A percentile compares a stretch with the other conserved stretches of the same genome.
phyloP scores from a whole-genome alignment of 1,284 basidiomycete genomes.

The Malassezia arunalokei region DNA sequence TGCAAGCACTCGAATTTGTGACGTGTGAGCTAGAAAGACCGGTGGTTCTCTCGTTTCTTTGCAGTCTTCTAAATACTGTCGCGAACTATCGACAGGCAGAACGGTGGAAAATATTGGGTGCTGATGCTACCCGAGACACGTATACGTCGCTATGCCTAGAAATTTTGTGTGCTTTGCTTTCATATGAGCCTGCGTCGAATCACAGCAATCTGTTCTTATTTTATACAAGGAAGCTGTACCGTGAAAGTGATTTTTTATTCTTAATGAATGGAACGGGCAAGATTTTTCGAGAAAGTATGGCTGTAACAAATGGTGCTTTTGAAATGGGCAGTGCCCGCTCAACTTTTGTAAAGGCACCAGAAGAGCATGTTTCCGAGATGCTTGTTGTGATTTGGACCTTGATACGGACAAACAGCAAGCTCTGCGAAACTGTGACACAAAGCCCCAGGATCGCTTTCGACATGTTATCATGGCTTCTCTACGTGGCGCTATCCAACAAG shows the following conservation, averaged over 20 bases:
- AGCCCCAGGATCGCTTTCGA: slow-evolving; percentile 21
- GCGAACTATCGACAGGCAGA: slow-evolving; percentile 20
- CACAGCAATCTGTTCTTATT: slow-evolving; percentile 30
- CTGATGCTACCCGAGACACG: slow-evolving; percentile 20
- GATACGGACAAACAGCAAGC: slow-evolving; percentile 28
- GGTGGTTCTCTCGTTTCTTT: slow-evolving; percentile 34
- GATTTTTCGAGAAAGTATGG: slow-evolving; percentile 20
- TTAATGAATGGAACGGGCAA: slow-evolving; percentile 20
- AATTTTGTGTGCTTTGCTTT: slow-evolving; percentile 30
- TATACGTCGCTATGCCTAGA: slow-evolving; percentile 28
- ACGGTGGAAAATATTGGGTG: slow-evolving; percentile 11
- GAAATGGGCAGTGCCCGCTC: not conserved
- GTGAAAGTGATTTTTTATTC: slow-evolving; percentile 32
- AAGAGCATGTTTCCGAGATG: slow-evolving; percentile 29
- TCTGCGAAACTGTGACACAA: slow-evolving; percentile 27
- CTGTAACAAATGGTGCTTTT: slow-evolving; percentile 3
- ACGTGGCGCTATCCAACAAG: slow-evolving; percentile 26
- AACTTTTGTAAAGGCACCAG: slow-evolving; percentile 3
- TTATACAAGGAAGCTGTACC: slow-evolving; percentile 40
- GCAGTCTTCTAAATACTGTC: slow-evolving; percentile 38
- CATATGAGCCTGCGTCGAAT: slow-evolving; percentile 16
- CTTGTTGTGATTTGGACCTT: slow-evolving; percentile 33
- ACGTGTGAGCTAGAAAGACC: slow-evolving; percentile 24
- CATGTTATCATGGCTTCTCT: slow-evolving; percentile 20
- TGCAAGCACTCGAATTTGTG: slow-evolving; percentile 23